Base-by-base conservation (phyloP, 768 basidiomycete species). In the Pulveroboletus sp. region DNA sequence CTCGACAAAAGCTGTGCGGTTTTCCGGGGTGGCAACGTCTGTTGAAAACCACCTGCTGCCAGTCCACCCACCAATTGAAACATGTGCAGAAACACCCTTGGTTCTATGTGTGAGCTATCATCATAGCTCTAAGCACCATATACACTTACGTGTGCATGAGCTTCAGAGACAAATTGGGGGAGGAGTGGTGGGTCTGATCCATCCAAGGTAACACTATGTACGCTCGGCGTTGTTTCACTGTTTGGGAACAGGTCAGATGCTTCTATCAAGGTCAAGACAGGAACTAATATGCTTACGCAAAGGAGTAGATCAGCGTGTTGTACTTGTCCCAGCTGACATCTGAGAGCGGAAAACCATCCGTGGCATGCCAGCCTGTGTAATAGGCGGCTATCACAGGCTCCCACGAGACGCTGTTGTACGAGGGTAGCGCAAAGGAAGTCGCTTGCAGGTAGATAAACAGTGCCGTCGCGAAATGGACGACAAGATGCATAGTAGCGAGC, bases 61-160 rank as follows among this genome's bases (percentile, higher is more conserved):
- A 4, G 69, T 72, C 84, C 85, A 90, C 17, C 88, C 88, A 21
- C 88, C 88, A 16, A 91, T 70, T 0, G 81, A 78, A 23, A 86
- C 50, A 12, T 76, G 62, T 0, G 86, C 80, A 40, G 72, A 68
- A 10, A 87, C 82, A 51, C 64, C 57, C 85, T 87, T 41, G 53
- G 21, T 16, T 45, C 2, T 24, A 21, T n/a, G 31, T 29, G 33
- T n/a, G 39, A 42, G 16, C 17, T 27, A 38, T 21, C 23, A 7
- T 16, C 27, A 20, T 13, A 19, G 38, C 21, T 20, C 40, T 32
- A 40, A 8, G 7, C 27, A 21, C 8, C 11, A 12, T 33, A 14
- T 13, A 29, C 11, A 42, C 68, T 29, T 33, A 72, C 69, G 43
- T 70, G 55, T 19, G 59, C 27, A 35, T 69, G 67, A 5, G 72